These are phyloP conservation scores for Colletotrichum echinochloae DNA, from an alignment of 2,329 filamentous ascomycete genomes.

Conservation along the genomic window DNA sequence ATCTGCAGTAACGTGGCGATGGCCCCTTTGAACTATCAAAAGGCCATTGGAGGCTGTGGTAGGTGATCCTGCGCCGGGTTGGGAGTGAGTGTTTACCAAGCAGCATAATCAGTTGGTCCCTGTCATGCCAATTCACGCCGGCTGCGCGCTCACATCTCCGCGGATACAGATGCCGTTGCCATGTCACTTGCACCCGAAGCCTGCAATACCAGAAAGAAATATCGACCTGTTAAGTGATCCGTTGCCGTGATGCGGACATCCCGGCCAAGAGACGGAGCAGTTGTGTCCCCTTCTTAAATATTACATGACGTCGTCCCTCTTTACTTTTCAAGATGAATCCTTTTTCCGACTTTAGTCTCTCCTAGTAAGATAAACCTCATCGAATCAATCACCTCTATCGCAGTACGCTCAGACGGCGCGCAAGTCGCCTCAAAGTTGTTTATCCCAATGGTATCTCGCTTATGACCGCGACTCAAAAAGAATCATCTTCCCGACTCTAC, in stretches of 20 bases:
- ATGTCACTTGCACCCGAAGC: neutral
- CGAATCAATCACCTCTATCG: neutral
- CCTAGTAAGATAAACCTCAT: neutral
- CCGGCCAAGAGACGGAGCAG: neutral
- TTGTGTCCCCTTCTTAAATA: neutral
- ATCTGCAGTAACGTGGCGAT: neutral
- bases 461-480: neutral
- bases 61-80: neutral
- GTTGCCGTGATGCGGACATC: neutral
- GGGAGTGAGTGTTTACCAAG: too few species aligned
- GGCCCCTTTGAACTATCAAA: neutral
- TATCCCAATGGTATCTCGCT: slow-evolving; percentile 7
- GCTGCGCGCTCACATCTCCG: neutral
- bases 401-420: neutral
- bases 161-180: neutral
- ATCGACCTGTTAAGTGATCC: too few species aligned
- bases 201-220: neutral
- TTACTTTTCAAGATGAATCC: neutral
- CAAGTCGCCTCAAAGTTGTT: neutral
- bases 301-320: neutral
- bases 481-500: neutral
- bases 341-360: neutral
- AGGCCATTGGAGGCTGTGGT: neutral
- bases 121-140: neutral
- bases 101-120: too few species aligned